Evolutionary conservation across 2,329 filamentous ascomycete species (phyloP), one percentile per base, ranked within the genome.

Genomic region (Colletotrichum gloeosporioides): DNA sequence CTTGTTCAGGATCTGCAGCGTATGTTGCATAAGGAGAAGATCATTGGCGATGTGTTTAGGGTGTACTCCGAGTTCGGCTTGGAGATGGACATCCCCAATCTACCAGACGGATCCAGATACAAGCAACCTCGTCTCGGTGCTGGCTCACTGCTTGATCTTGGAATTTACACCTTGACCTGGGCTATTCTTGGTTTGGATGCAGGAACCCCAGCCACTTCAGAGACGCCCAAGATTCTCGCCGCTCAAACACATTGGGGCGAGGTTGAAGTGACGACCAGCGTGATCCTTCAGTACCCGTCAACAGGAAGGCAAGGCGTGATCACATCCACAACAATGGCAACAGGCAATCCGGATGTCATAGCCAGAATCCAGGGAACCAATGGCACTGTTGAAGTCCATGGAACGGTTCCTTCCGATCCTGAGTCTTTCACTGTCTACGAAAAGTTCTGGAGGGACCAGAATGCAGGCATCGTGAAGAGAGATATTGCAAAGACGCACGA

Each of bases 141-240:
- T 4, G 87, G 87, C 1, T 84, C 81, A 3, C 78, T 88, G 29
- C 81, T 88, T 1, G 86, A 88, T 62, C 84, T 88, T 22, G 86
- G 86, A 4, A 85, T 88, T n/a, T 88, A 88, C 79, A 81, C 81
- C 16, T 76, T 88, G 29, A 87, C 85, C 0, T 88, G 85, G 86
- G 83, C 81, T 2, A 77, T 86, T 4, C 61, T 86, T 8, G 80
- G 80, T 3, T 78, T 87, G 4, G 85, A 86, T 29, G 44, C 79
- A 5, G 27, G 34, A 7, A 62, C 75, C 2, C 71, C 75, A 9
- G 7, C 12, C 2, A 8, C 29, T 18, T 59, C 69, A 9, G 78
- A 81, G 31, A 73, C 68, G 57, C 84, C 84, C 3, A 87, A 80
- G 79, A 85, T 85, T 79, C 81, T 79, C 34, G 85, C 83, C 8